Evolutionary conservation across 352 stramenopile genomes (phyloP), one percentile per base, ranked within the genome.

Genomic region (Phytophthora pisi): DNA sequence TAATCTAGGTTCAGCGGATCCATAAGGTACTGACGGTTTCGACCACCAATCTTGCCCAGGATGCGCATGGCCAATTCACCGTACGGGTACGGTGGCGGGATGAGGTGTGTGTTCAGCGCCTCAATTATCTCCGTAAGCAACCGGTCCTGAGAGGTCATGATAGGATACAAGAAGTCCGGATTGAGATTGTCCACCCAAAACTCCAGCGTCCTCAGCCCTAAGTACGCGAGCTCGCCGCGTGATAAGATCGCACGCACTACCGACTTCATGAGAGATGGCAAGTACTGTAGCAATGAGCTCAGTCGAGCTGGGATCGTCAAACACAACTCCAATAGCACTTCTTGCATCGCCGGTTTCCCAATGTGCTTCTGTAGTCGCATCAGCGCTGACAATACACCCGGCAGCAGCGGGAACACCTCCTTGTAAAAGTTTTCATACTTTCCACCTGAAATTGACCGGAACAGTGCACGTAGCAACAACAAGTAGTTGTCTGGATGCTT

Each of bases 111-210:
- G 55, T 97, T 98, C 15, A 99, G 74, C n/a, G 96, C 91, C 57
- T 96, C 87, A 64, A 99, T 98, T 55, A 99, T 92, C 52, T 98
- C 89, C 10, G 93, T 97, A 9, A 99, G 82, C 30, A 97, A 53
- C 5, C 88, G 78, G 18, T 95, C 89, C 56, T 97, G 88, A 9
- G 87, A 96, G 10, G 85, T 95, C 88, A 98, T 96, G 67, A 98
- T 96, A 40, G 90, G 88, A 74, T 98, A 98, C 28, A 99, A 70
- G 68, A 98, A 99, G 60, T 99, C 95, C 5, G 97, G 92, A 74
- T 99, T 98, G 15, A 99, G 75, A 72, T 99, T 99, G 74, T 99
- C 97, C 7, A 99, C 92, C 98, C 97, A 99, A 73, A 99, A 99
- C 78, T 99, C 97, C 2, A 99, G 82, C 23, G 95, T 99, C 5